Conservation (phyloP, 306 rosid species). For the Senna siamea region DNA sequence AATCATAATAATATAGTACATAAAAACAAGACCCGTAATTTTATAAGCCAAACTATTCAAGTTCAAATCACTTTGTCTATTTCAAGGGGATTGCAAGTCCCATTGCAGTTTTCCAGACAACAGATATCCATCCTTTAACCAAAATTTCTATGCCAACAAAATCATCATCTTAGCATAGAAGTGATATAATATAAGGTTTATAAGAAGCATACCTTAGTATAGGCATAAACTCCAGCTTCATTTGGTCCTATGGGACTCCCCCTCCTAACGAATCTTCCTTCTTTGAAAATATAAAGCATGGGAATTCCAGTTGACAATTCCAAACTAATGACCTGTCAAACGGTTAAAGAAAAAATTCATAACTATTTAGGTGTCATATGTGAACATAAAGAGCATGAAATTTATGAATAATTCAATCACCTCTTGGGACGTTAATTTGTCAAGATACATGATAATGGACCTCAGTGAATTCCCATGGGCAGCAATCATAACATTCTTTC, state of each 20-base stretch:
- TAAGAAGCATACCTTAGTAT: conserved; percentile 66
- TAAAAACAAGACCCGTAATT: conserved; percentile 12
- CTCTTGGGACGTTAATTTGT: conserved; percentile 96
- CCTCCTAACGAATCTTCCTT: conserved; percentile 88
- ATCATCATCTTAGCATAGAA: not conserved
- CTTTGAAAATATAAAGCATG: conserved; percentile 95
- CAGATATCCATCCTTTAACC: conserved; percentile 26
- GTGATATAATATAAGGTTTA: conserved; percentile 1
- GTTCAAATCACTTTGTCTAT: conserved; percentile 11
- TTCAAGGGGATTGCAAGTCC: conserved; percentile 26
- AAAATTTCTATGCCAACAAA: conserved; percentile 9
- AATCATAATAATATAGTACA: conserved; percentile 8
- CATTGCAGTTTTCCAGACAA: conserved; percentile 31
- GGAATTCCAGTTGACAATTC: conserved; percentile 98
- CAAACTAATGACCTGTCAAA: conserved; percentile 84
- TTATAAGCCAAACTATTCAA: conserved; percentile 12
- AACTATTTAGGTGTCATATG: not conserved
- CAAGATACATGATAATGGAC: conserved; percentile 98
- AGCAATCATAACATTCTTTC: conserved; percentile 95
- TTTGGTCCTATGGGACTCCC: conserved; percentile 93
- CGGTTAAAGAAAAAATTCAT: conserved; percentile 7
- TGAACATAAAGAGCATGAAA: conserved; percentile 14
- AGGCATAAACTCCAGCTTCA: conserved; percentile 97
- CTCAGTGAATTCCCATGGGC: conserved; percentile 99
- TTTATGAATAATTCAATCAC: conserved; percentile 46